Percentiles rank a stretch among this genome's conserved stretches.
Conservation (phyloP, 2,329 filamentous ascomycete genomes). For the Aureobasidium sp. region DNA sequence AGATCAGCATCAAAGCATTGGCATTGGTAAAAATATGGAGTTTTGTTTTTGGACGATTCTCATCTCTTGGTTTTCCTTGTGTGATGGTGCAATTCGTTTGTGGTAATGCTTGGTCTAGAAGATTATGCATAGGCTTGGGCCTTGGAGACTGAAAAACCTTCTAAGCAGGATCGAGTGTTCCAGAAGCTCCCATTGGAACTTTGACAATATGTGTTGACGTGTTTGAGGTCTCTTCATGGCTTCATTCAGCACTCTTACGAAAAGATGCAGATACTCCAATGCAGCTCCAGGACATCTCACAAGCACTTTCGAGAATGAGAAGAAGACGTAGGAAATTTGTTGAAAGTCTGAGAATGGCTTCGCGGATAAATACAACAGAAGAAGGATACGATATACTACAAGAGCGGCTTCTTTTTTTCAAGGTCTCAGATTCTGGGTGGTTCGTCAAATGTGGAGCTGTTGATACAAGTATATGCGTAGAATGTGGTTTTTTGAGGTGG, state of each 20-base stretch:
- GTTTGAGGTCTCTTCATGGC: not conserved
- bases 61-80: too few species aligned
- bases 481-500: not conserved
- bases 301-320: too few species aligned
- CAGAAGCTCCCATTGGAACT: too few species aligned
- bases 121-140: too few species aligned
- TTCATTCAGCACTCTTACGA: not conserved
- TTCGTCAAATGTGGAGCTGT: not conserved
- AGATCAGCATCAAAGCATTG: not conserved
- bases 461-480: not conserved
- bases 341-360: not conserved
- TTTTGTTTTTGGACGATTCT: too few species aligned
- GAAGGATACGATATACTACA: constrained; percentile 2
- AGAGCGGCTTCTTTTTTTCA: not conserved
- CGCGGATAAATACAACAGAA: constrained; percentile 5
- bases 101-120: too few species aligned
- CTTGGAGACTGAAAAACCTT: too few species aligned
- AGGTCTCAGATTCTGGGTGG: not conserved
- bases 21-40: too few species aligned
- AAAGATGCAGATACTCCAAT: not conserved
- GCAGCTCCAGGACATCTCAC: not conserved
- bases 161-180: too few species aligned
- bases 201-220: too few species aligned
- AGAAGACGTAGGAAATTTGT: not conserved
- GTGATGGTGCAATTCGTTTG: not conserved